Base-by-base conservation (phyloP, 164 flowering plant species). In the Piper longum region DNA sequence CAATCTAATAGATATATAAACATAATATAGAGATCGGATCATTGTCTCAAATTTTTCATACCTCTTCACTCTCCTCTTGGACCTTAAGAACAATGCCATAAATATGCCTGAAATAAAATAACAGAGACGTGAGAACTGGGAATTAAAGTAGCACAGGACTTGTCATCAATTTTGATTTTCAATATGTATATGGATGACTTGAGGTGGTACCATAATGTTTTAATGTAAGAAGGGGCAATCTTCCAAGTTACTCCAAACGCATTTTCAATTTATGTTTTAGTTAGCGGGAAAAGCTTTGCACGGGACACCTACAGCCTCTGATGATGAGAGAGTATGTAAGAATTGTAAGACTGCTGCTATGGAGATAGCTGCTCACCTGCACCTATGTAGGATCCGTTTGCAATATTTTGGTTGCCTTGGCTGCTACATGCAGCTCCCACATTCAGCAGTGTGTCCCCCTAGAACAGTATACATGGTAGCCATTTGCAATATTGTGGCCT, bases 31-130 rank as follows among this genome's bases (percentile, higher is more conserved):
- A 48, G 61, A 44, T 67, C 42, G 73, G 45, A 92, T 82, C 93
- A 85, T 85, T 66, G 85, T 89, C 83, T 92, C 96, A 70, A 88
- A 77, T 57, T 88, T 86, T 19, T 92, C 96, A 5, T 83, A 85
- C 71, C 16, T 79, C 74, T 84, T 79, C 73, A 88, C 91, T 76
- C 89, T 77, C 72, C 81, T 88, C 96, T 89, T 88, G 41, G 91
- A 86, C 73, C 91, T 70, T 41, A 83, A 43, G 3, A 86, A 48
- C 68, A 92, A 69, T 57, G 76, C 56, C 67, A 86, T 64, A 69
- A 88, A 89, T 61, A 86, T 69, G 66, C 93, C 96, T 89, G 93
- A 16, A 7, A 44, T 45, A 16, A 19, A 4, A 17, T 17, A 56
- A n/a, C 6, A 17, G 8, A 26, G 17, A 16, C 5, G 16, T 16